A percentile compares a stretch with the other conserved stretches of the same genome.
Evolutionary conservation across 441 rosid species (phyloP).

Genomic region (Euphorbia celastroides): DNA sequence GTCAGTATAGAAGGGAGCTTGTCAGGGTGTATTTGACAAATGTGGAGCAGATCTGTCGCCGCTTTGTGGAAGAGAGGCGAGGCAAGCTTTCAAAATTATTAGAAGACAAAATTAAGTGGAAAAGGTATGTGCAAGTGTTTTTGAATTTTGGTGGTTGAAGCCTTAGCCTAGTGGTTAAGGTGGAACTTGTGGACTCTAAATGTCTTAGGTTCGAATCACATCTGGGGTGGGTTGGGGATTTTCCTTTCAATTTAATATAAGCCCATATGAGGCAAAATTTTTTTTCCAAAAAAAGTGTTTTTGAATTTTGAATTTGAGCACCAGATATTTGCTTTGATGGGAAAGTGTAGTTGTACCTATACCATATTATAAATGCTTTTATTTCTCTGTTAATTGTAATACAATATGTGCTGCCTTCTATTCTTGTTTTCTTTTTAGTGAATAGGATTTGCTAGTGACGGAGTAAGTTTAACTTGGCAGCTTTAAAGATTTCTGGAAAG

Average conservation of each 20-base stretch:
- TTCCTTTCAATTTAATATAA: too few relatives aligned
- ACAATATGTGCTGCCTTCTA: not conserved
- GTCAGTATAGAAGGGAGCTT: conserved; percentile 91
- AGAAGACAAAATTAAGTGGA: conserved; percentile 90
- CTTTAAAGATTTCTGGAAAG: conserved; percentile 78
- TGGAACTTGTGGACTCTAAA: too few relatives aligned
- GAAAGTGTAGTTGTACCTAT: too few relatives aligned
- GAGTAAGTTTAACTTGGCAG: conserved; percentile 36
- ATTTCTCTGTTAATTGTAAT: too few relatives aligned
- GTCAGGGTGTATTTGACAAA: conserved; percentile 85
- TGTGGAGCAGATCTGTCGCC: conserved; percentile 83
- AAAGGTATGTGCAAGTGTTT: conserved; percentile 47
- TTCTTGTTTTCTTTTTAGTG: not conserved
- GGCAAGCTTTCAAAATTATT: conserved; percentile 68
- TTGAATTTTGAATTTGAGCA: too few relatives aligned
- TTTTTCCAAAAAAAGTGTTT: too few relatives aligned
- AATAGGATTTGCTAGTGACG: conserved; percentile 10
- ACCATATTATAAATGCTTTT: not conserved
- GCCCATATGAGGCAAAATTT: too few relatives aligned
- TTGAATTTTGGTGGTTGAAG: not conserved
- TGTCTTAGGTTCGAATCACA: too few relatives aligned
- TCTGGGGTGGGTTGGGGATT: too few relatives aligned
- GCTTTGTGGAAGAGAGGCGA: conserved; percentile 86
- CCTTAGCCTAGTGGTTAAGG: too few relatives aligned
- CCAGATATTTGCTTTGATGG: too few relatives aligned